Base-by-base conservation (phyloP, 2,329 filamentous ascomycete species). In the Fonsecaea monophora region DNA sequence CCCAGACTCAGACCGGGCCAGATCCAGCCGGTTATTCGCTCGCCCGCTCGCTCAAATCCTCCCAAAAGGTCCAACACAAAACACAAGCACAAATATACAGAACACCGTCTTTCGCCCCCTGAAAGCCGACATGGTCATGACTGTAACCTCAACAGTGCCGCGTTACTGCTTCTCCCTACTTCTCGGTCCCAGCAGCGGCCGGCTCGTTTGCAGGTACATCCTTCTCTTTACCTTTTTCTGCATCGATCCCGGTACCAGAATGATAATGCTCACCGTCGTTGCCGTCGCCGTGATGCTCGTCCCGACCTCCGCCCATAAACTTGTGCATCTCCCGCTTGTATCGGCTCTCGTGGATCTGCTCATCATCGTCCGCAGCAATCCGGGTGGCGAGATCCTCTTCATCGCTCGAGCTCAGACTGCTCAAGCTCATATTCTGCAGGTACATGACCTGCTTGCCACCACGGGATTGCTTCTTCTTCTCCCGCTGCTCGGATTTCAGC, bases 401-500 rank as follows among this genome's bases (percentile, higher is more conserved):
- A 56, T 89, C 87, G 9, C 82, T 84, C 64, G 82, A 86, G 37
- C 79, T 82, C 76, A 88, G 75, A 74, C 78, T 77, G 72, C 83
- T 78, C 53, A 77, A 72, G 13, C 77, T 78, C 40, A 77, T 81
- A 63, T 82, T 80, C 70, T 89, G 86, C 6, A 84, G 80, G 75
- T 84, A 89, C 4, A 86, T 80, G 64, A 83, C 78, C 6, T 85
- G 80, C 21, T 82, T 77, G 53, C 84, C 84, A 4, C 59, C 59
- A 12, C 32, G 6, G 40, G 84, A 81, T 48, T 81, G 81, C 83
- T 91, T 91, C 85, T 95, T 97, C 71, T 85, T 80, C 66, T 89
- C 86, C 32, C 87, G 82, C 80, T 97, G 94, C 68, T 88, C 85
- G 50, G 88, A 80, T 82, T 97, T 97, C 82, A 96, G 85, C 67